These are phyloP conservation scores for Kalanchoe fedtschenkoi DNA, from an alignment of 164 flowering plant species.

Conservation along the genomic window DNA sequence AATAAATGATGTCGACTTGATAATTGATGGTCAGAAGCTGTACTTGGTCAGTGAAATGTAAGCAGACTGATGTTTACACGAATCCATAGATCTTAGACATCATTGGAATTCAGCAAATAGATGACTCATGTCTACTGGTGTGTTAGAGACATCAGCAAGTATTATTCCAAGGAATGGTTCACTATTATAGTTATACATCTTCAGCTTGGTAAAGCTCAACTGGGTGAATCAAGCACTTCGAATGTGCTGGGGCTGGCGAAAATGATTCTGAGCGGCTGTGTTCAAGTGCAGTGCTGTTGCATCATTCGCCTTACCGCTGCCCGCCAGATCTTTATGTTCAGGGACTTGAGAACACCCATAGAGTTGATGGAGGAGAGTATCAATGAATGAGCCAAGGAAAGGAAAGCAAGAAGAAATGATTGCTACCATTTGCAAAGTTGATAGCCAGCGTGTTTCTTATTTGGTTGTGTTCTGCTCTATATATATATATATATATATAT, in stretches of 20 bases:
- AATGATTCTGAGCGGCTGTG: slow-evolving; percentile 3
- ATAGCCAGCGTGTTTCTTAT: background rate
- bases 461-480: background rate
- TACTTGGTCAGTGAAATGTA: slow-evolving; percentile 34
- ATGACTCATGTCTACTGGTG: background rate
- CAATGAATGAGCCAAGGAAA: background rate
- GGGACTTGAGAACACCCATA: background rate
- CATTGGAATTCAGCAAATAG: background rate
- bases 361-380: background rate
- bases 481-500: too few relatives aligned
- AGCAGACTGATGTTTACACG: background rate
- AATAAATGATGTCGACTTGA: slow-evolving; percentile 62
- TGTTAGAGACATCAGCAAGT: background rate
- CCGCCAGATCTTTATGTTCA: background rate
- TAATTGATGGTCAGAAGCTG: slow-evolving; percentile 66
- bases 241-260: background rate
- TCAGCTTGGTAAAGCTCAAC: background rate
- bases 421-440: background rate
- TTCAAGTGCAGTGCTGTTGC: background rate
- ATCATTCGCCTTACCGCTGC: background rate
- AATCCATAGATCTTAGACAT: slow-evolving; percentile 7
- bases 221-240: background rate
- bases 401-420: slow-evolving; percentile 1
- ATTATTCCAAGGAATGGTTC: background rate
- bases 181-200: background rate